Conservation (phyloP, 169 alveolate genomes). For the Neospora caninum region DNA sequence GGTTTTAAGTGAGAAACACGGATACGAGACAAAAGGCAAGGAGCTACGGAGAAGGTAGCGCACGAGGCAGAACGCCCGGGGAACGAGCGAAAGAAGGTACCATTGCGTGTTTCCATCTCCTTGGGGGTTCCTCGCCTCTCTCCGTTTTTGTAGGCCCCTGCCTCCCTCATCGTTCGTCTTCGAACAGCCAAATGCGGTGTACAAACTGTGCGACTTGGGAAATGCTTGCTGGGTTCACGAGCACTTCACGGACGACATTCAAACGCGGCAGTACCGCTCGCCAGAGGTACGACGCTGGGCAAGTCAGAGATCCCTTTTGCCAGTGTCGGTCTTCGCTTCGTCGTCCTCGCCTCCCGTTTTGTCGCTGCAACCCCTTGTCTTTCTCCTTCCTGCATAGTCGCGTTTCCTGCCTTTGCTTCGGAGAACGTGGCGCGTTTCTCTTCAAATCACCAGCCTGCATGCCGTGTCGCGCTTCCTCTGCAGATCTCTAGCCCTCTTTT, state of each 20-base stretch:
- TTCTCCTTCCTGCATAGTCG: too few species aligned
- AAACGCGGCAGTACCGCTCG: slow-evolving; percentile 97
- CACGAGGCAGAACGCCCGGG: too few species aligned
- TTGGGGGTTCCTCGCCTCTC: background rate
- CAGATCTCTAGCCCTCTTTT: background rate
- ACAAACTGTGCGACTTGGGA: slow-evolving; percentile 97
- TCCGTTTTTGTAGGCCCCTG: slow-evolving; percentile 45
- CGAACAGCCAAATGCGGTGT: slow-evolving; percentile 80
- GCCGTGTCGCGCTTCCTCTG: background rate
- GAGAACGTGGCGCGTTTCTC: too few species aligned
- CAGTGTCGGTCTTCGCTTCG: background rate
- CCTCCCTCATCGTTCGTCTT: slow-evolving; percentile 71
- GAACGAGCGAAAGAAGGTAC: too few species aligned
- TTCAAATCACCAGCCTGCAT: background rate
- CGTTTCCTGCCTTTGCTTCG: too few species aligned
- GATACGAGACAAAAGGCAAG: too few species aligned
- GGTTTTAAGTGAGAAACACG: too few species aligned
- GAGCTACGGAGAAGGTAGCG: too few species aligned
- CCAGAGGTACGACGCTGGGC: slow-evolving; percentile 91
- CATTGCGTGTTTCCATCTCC: too few species aligned
- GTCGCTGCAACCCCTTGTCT: background rate
- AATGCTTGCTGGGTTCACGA: slow-evolving; percentile 98
- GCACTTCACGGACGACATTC: slow-evolving; percentile 95
- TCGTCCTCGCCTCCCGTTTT: background rate
- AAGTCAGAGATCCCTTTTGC: too few species aligned